Conservation (phyloP, 352 stramenopile species). For the Pythium phragmiticola region DNA sequence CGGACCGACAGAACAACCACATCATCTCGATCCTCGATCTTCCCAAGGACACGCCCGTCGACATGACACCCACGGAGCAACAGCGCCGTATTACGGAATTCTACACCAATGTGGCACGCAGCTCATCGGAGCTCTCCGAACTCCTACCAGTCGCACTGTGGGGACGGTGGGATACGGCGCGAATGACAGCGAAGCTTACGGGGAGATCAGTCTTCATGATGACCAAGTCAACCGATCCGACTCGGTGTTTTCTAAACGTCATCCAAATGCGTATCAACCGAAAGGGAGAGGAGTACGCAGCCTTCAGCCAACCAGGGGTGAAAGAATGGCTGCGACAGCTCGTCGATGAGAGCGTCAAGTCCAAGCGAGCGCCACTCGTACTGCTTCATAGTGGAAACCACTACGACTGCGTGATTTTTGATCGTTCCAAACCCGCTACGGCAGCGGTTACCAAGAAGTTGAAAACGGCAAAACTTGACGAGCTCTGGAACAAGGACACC, state of each 20-base stretch:
- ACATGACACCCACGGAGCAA: too few relatives aligned
- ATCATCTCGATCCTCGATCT: too few relatives aligned
- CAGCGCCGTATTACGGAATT: background rate
- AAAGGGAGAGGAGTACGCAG: background rate
- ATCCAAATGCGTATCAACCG: background rate
- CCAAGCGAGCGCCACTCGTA: background rate
- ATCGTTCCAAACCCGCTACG: background rate
- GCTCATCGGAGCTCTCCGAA: slow-evolving; percentile 8
- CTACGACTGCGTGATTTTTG: background rate
- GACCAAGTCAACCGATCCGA: background rate
- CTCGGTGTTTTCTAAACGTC: background rate
- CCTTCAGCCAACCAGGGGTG: background rate
- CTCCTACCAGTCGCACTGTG: background rate
- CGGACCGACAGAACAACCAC: too few relatives aligned
- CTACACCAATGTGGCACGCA: slow-evolving; percentile 1
- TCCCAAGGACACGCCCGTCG: too few relatives aligned
- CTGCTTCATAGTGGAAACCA: background rate
- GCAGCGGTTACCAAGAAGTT: too few relatives aligned
- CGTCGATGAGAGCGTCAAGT: background rate
- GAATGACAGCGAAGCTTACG: slow-evolving; percentile 1
- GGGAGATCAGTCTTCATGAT: slow-evolving; percentile 6
- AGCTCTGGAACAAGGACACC: background rate
- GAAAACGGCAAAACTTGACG: background rate
- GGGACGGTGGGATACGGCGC: slow-evolving; percentile 1
- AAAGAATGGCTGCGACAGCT: background rate